phyloP scores from a whole-genome alignment of 1,284 basidiomycete genomes.

The Cryptococcus deneoformans region DNA sequence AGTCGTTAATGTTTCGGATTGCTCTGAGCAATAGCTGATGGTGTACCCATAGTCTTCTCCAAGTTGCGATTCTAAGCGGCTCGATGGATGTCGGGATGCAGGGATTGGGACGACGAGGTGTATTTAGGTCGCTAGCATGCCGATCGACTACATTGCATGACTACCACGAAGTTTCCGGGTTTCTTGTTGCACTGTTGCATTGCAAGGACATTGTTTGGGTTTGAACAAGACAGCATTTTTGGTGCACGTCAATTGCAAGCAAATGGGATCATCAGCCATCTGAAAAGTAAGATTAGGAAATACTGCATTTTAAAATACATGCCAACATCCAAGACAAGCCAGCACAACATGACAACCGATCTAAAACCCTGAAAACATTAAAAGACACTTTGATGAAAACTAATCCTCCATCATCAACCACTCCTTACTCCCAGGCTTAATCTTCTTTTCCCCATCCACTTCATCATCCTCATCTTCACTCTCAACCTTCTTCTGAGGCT shows the following conservation, averaged over 20 bases:
- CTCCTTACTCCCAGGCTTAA: background rate
- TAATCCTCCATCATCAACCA: conserved; percentile 1
- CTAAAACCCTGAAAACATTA: background rate
- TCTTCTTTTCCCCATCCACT: background rate
- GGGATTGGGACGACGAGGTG: conserved; percentile 10
- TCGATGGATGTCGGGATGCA: background rate
- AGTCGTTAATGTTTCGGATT: background rate
- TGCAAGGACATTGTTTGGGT: too few relatives aligned
- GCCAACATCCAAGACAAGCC: background rate
- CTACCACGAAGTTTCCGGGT: background rate
- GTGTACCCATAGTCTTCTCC: conserved; percentile 28
- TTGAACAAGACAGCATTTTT: too few relatives aligned
- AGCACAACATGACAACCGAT: background rate
- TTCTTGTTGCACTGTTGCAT: background rate
- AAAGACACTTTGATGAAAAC: background rate
- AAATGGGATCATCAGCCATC: background rate
- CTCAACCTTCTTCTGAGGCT: conserved; percentile 41
- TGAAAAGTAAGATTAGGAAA: background rate
- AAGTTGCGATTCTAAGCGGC: conserved; percentile 37
- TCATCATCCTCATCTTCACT: conserved; percentile 31
- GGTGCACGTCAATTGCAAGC: too few relatives aligned
- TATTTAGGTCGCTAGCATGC: conserved; percentile 11
- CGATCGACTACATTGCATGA: conserved; percentile 14
- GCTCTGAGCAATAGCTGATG: background rate
- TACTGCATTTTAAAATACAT: background rate